A percentile compares a stretch with the other conserved stretches of the same genome.
Evolutionary conservation across 2,329 filamentous ascomycete species (phyloP).

Genomic region (Beauveria sp.): DNA sequence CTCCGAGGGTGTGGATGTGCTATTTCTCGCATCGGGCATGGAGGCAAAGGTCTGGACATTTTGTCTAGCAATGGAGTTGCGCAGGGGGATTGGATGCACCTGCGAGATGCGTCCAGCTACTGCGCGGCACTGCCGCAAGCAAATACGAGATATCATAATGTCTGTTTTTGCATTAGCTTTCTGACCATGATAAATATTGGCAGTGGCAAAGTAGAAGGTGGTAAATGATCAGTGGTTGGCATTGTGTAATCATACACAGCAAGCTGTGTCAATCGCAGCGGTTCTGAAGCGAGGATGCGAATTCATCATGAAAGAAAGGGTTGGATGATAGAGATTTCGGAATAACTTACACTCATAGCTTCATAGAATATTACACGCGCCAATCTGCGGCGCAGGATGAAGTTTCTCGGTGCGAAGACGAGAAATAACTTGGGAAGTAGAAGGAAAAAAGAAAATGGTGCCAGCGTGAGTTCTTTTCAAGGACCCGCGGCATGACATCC

Average conservation of each 20-base stretch:
- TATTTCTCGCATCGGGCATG: conserved; percentile 4
- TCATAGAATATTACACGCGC: conserved; percentile 12
- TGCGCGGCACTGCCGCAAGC: conserved; percentile 28
- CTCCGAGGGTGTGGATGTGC: conserved; percentile 14
- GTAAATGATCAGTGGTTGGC: conserved; percentile 29
- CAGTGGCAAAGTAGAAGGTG: conserved; percentile 11
- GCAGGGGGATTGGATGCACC: background rate
- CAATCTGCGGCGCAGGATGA: background rate
- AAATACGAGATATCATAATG: conserved; percentile 30
- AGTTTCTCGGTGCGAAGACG: background rate
- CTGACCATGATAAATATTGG: conserved; percentile 1
- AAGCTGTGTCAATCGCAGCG: conserved; percentile 42
- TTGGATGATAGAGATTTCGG: background rate
- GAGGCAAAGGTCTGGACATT: conserved; percentile 3
- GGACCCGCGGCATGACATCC: background rate
- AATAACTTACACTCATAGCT: conserved; percentile 32
- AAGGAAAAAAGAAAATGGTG: background rate
- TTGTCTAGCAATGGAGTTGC: conserved; percentile 1
- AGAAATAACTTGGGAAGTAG: background rate
- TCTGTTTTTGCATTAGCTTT: conserved; percentile 20
- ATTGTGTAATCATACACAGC: conserved; percentile 36
- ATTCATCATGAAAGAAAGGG: conserved; percentile 30
- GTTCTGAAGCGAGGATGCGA: conserved; percentile 40
- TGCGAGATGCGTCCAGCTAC: background rate
- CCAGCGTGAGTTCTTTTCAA: conserved; percentile 4